These are phyloP conservation scores for Prototheca stagnorum DNA, from an alignment of 163 green algal species.

Conservation along the genomic window DNA sequence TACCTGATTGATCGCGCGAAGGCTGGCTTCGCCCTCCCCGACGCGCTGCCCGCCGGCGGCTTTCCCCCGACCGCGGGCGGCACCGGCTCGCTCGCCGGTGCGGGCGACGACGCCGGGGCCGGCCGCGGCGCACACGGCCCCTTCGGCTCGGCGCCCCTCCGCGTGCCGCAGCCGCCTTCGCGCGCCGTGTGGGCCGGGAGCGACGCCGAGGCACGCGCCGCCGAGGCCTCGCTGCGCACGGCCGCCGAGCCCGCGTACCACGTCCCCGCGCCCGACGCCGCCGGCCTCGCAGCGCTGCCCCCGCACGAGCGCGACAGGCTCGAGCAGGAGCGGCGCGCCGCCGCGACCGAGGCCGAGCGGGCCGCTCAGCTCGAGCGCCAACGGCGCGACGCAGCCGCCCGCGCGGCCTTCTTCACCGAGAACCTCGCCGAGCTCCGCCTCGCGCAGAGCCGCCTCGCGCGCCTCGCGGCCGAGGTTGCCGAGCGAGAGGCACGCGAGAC, in stretches of 20 bases:
- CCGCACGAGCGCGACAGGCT: constrained; percentile 13
- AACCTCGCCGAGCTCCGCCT: constrained; percentile 15
- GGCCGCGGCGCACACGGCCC: background rate
- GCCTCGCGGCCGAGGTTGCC: constrained; percentile 16
- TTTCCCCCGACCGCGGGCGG: too few species aligned
- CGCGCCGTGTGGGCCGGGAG: constrained; percentile 4
- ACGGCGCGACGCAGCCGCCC: constrained; percentile 7
- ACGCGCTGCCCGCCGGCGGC: constrained; percentile 33
- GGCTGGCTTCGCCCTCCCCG: constrained; percentile 29
- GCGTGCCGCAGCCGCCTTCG: background rate
- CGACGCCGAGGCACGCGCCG: background rate
- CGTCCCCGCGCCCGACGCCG: constrained; percentile 9
- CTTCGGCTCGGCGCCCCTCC: background rate
- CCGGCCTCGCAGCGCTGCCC: constrained; percentile 6
- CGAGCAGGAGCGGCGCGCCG: constrained; percentile 13
- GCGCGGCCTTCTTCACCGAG: constrained; percentile 16
- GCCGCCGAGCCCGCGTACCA: too few species aligned
- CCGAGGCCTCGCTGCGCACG: background rate
- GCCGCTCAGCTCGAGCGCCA: too few species aligned
- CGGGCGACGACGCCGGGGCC: constrained; percentile 1
- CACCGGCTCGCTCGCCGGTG: too few species aligned
- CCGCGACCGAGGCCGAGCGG: constrained; percentile 19
- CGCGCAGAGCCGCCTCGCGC: constrained; percentile 11
- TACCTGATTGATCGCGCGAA: constrained; percentile 68
- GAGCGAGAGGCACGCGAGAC: constrained; percentile 23